Evolutionary conservation across 106 monocot genomes (phyloP).

Genomic region (Chionographis japonica): DNA sequence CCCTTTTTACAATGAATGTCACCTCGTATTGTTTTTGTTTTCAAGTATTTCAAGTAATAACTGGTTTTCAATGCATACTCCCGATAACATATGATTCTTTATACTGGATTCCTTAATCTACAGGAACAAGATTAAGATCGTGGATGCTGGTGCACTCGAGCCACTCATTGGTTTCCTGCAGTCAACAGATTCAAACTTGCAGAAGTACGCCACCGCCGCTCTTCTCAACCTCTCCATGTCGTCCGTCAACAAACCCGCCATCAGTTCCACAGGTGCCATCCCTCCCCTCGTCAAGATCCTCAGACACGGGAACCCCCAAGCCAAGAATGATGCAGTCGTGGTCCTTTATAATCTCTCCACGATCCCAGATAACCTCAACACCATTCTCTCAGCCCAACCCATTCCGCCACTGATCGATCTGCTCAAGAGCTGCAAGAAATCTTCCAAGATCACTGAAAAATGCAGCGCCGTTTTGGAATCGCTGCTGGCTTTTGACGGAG

Average conservation of each 20-base stretch:
- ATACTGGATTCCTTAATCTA: too few relatives aligned
- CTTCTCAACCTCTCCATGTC: conserved; percentile 53
- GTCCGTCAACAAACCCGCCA: conserved; percentile 40
- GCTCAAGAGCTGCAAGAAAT: conserved; percentile 51
- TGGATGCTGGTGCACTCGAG: conserved; percentile 58
- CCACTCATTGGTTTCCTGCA: conserved; percentile 43
- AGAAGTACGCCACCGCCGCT: conserved; percentile 52
- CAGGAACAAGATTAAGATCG: conserved; percentile 76
- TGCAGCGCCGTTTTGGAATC: conserved; percentile 46
- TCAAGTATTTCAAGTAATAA: too few relatives aligned
- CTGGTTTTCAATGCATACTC: too few relatives aligned
- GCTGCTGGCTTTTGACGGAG: conserved; percentile 30
- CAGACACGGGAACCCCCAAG: conserved; percentile 34
- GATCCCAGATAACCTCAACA: conserved; percentile 22
- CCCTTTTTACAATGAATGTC: too few relatives aligned
- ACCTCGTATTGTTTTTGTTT: too few relatives aligned
- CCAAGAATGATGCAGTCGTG: conserved; percentile 43
- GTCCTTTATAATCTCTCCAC: conserved; percentile 66
- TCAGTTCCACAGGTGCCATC: conserved; percentile 32
- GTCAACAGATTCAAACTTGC: conserved; percentile 31
- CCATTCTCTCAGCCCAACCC: conserved; percentile 27
- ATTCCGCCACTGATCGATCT: conserved; percentile 37
- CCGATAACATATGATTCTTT: too few relatives aligned
- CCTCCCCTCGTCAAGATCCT: conserved; percentile 42
- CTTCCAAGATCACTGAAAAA: conserved; percentile 47